Evolutionary conservation across 1,139 yeast genomes (phyloP).

Genomic region (Debaryomyces subglobosus): DNA sequence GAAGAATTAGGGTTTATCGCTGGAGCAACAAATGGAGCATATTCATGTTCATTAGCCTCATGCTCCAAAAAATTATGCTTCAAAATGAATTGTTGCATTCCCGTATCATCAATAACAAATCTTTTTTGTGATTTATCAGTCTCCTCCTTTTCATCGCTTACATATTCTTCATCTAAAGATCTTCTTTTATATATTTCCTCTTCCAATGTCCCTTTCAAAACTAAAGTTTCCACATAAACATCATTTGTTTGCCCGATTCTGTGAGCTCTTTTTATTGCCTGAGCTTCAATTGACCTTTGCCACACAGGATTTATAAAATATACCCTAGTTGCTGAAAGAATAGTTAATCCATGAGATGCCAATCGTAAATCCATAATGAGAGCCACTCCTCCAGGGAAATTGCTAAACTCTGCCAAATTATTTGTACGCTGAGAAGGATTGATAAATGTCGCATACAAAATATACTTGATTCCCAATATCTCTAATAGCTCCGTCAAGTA

Average conservation of each 20-base stretch:
- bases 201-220: slow-evolving; percentile 62
- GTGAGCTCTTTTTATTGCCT: slow-evolving; percentile 74
- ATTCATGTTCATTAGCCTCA: slow-evolving; percentile 30
- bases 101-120: slow-evolving; percentile 56
- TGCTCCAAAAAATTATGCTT: slow-evolving; percentile 48
- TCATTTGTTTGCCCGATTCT: slow-evolving; percentile 62
- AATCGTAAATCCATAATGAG: slow-evolving; percentile 67
- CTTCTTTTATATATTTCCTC: slow-evolving; percentile 61
- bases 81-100: slow-evolving; percentile 59
- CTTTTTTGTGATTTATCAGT: slow-evolving; percentile 21
- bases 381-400: slow-evolving; percentile 50
- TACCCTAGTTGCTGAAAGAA: slow-evolving; percentile 67
- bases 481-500: slow-evolving; percentile 67
- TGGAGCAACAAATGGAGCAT: slow-evolving; percentile 30
- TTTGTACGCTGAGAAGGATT: slow-evolving; percentile 52
- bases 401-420: slow-evolving; percentile 55
- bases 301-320: slow-evolving; percentile 73
- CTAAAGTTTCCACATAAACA: slow-evolving; percentile 63
- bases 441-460: slow-evolving; percentile 65
- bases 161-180: slow-evolving; percentile 17
- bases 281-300: slow-evolving; percentile 70
- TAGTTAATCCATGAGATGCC: slow-evolving; percentile 73
- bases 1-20: slow-evolving; percentile 12
- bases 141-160: slow-evolving; percentile 21
- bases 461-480: slow-evolving; percentile 58